Conservation (phyloP, 805 yeast species). For the Ogataea nitratoaversa region DNA sequence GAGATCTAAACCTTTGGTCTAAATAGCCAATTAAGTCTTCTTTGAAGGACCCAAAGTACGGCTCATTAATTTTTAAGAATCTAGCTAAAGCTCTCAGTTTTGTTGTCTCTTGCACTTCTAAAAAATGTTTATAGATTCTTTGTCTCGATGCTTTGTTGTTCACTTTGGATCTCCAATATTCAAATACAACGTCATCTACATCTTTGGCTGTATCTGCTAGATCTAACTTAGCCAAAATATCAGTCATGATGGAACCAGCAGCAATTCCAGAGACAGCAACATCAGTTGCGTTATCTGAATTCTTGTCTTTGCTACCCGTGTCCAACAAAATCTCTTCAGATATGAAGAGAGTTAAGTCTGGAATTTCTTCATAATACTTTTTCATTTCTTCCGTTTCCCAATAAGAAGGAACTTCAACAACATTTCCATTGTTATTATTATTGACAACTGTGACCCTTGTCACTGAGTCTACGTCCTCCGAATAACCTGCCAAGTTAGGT, state of each 20-base stretch:
- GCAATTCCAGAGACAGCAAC: neutral
- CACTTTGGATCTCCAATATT: constrained; percentile 46
- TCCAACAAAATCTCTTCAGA: constrained; percentile 23
- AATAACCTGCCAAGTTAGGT: constrained; percentile 32
- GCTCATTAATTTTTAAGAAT: constrained; percentile 59
- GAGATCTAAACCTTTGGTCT: constrained; percentile 58
- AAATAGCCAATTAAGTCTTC: constrained; percentile 49
- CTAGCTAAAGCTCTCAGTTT: constrained; percentile 53
- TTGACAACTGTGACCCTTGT: constrained; percentile 27
- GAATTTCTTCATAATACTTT: constrained; percentile 57
- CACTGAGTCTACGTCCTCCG: constrained; percentile 21
- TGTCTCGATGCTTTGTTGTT: constrained; percentile 71
- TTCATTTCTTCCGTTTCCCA: constrained; percentile 71
- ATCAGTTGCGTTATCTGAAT: constrained; percentile 3
- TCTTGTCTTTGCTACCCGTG: constrained; percentile 10
- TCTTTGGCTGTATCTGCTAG: constrained; percentile 43
- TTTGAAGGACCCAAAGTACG: constrained; percentile 44
- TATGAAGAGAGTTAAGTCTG: constrained; percentile 35
- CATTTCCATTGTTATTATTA: constrained; percentile 1
- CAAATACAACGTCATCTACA: constrained; percentile 43
- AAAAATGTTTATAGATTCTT: constrained; percentile 53
- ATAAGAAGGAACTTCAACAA: constrained; percentile 16
- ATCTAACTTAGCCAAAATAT: constrained; percentile 18
- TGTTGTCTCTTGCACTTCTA: constrained; percentile 42
- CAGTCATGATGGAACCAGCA: constrained; percentile 15